A percentile compares a stretch with the other conserved stretches of the same genome.
phyloP scores from a whole-genome alignment of 176 grass and related monocot species.

The Typha latifolia region DNA sequence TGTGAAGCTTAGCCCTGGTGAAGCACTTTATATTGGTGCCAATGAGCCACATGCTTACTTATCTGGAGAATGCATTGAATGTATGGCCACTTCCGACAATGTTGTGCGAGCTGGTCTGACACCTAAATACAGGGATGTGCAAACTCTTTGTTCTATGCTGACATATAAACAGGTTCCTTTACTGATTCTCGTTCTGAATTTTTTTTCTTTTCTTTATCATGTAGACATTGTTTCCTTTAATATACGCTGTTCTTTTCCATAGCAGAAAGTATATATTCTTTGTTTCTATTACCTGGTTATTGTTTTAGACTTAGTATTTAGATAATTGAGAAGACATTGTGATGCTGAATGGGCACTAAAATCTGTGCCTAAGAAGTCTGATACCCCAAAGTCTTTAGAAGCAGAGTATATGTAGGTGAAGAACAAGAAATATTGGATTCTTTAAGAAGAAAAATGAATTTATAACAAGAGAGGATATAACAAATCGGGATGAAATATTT shows the following conservation, averaged over 20 bases:
- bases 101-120: conserved; percentile 88
- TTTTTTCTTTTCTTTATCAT: neutral
- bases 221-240: neutral
- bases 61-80: conserved; percentile 82
- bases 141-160: conserved; percentile 81
- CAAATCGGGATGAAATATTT: too few relatives aligned
- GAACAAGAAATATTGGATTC: too few relatives aligned
- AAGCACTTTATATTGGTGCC: conserved; percentile 68
- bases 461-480: too few relatives aligned
- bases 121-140: conserved; percentile 77
- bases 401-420: too few relatives aligned
- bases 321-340: too few relatives aligned
- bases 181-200: neutral
- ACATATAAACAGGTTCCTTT: conserved; percentile 73
- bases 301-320: too few relatives aligned
- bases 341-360: too few relatives aligned
- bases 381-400: too few relatives aligned
- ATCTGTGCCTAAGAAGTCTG: too few relatives aligned
- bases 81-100: conserved; percentile 89
- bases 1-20: conserved; percentile 70
- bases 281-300: too few relatives aligned
- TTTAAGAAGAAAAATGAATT: too few relatives aligned
- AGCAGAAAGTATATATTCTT: too few relatives aligned
- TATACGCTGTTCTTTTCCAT: neutral
- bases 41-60: conserved; percentile 92